Evolutionary conservation across 257 asterid species (phyloP).

Genomic region (Leonotis leonurus): DNA sequence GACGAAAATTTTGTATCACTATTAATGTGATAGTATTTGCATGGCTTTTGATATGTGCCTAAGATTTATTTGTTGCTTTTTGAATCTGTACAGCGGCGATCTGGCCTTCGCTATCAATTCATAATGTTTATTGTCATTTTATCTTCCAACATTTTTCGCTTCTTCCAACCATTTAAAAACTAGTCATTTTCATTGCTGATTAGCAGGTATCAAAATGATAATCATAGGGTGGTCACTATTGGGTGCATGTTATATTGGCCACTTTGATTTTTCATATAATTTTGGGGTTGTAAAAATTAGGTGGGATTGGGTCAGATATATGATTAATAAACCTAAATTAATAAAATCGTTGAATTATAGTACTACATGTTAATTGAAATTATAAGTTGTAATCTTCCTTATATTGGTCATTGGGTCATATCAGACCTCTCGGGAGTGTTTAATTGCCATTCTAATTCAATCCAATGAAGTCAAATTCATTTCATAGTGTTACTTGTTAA

Average conservation of each 20-base stretch:
- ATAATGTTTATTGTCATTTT: conserved; percentile 6
- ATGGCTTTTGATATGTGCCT: conserved; percentile 6
- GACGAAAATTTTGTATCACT: not conserved
- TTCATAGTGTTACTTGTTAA: too few species aligned
- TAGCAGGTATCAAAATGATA: not conserved
- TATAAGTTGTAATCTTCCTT: too few species aligned
- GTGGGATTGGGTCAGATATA: conserved; percentile 1
- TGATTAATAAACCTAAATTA: too few species aligned
- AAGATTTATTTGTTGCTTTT: not conserved
- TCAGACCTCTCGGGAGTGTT: too few species aligned
- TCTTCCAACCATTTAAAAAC: conserved; percentile 8
- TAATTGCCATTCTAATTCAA: too few species aligned
- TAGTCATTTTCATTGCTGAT: not conserved
- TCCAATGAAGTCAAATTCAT: too few species aligned
- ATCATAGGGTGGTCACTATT: not conserved
- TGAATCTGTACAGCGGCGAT: not conserved
- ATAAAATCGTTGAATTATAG: too few species aligned
- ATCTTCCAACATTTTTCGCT: conserved; percentile 9
- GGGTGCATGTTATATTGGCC: not conserved
- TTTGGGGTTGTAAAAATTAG: not conserved
- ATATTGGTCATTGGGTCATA: too few species aligned
- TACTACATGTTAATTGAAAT: too few species aligned
- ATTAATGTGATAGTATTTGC: conserved; percentile 5
- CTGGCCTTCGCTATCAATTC: conserved; percentile 1
- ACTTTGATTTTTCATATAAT: not conserved